A percentile compares a stretch with the other conserved stretches of the same genome.
phyloP scores from a whole-genome alignment of 192 early-diverging fungal genomes.

The Backusella tarrabulga region DNA sequence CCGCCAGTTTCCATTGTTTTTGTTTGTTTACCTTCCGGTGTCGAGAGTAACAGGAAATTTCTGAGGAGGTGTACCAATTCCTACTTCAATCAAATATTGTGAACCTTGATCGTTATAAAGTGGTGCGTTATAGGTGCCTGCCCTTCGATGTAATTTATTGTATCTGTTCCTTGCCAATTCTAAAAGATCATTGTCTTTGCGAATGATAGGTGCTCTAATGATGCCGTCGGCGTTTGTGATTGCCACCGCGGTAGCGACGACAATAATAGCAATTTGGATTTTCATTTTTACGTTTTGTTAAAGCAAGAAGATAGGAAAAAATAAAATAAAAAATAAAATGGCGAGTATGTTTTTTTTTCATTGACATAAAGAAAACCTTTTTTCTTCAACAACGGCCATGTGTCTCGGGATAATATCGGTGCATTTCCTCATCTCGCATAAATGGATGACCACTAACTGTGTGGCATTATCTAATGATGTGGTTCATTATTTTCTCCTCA shows the following conservation, averaged over 20 bases:
- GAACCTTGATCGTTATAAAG: constrained; percentile 37
- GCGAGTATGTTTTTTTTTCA: not conserved
- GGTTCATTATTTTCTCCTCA: too few species aligned
- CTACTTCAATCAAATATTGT: constrained; percentile 34
- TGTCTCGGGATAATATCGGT: constrained; percentile 1
- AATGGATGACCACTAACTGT: not conserved
- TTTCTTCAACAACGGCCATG: not conserved
- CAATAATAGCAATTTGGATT: not conserved
- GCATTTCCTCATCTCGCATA: not conserved
- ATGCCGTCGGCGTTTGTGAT: constrained; percentile 5
- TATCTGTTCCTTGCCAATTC: constrained; percentile 12
- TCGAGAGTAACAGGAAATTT: constrained; percentile 32
- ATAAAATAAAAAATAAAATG: not conserved
- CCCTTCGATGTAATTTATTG: not conserved
- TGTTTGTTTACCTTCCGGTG: constrained; percentile 33
- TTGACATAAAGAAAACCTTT: not conserved
- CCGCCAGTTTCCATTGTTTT: not conserved
- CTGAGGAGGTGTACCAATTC: constrained; percentile 30
- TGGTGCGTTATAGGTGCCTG: not conserved
- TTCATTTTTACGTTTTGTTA: not conserved
- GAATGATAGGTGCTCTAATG: constrained; percentile 26
- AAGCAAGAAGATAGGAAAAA: not conserved
- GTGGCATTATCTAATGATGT: too few species aligned
- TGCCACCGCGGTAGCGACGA: not conserved
- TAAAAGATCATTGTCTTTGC: constrained; percentile 3